Evolutionary conservation across 108 stramenopile genomes (phyloP).

Genomic region (Cyclotella baltica): DNA sequence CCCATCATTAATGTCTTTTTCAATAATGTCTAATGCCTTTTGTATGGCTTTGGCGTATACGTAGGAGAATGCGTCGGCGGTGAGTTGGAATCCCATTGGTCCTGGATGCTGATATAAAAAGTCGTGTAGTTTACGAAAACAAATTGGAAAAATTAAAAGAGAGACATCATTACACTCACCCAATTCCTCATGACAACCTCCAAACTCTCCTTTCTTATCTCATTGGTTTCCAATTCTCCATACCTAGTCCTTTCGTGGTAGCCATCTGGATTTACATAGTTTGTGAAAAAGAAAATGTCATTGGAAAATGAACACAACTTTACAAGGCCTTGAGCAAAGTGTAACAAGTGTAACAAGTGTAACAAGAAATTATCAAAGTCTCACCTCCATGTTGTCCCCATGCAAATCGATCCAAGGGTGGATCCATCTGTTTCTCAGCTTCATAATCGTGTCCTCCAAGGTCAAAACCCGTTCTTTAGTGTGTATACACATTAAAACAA

Average conservation of each 20-base stretch:
- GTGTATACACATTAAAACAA: no score
- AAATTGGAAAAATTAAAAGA: background rate
- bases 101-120: slow-evolving; percentile 49
- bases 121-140: background rate
- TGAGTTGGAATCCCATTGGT: slow-evolving; percentile 58
- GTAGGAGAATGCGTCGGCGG: slow-evolving; percentile 61
- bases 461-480: slow-evolving; percentile 27
- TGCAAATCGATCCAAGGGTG: slow-evolving; percentile 41
- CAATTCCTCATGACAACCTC: slow-evolving; percentile 59
- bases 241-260: slow-evolving; percentile 60
- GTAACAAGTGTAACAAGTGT: no score
- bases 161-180: slow-evolving; percentile 8
- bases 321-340: no score
- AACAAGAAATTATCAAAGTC: no score
- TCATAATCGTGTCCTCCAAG: slow-evolving; percentile 53
- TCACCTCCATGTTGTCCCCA: slow-evolving; percentile 48
- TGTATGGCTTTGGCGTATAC: slow-evolving; percentile 56
- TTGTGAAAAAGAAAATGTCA: no score
- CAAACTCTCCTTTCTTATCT: slow-evolving; percentile 33
- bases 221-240: slow-evolving; percentile 51
- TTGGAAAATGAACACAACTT: no score
- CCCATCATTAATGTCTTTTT: slow-evolving; percentile 43
- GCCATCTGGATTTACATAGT: slow-evolving; percentile 54
- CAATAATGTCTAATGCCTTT: slow-evolving; percentile 54
- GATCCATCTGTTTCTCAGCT: slow-evolving; percentile 25